phyloP scores from a whole-genome alignment of 345 rosid species.

The Heritiera littoralis region DNA sequence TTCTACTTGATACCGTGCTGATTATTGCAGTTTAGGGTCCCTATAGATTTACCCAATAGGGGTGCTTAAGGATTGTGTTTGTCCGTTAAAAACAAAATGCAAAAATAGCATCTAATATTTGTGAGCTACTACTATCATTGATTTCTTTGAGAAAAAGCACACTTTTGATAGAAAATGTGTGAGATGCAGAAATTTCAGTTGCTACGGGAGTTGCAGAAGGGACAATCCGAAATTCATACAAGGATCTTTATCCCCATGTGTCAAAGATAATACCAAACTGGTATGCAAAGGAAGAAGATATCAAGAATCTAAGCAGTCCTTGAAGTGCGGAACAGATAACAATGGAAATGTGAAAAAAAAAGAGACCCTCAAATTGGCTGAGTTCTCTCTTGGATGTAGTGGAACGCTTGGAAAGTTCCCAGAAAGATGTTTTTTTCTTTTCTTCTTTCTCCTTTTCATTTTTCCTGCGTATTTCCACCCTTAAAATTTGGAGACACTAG shows the following conservation, averaged over 20 bases:
- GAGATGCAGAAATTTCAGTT: conserved; percentile 72
- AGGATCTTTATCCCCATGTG: conserved; percentile 90
- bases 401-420: too few species aligned
- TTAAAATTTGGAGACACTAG: not conserved
- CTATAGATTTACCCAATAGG: not conserved
- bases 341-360: not conserved
- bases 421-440: not conserved
- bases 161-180: not conserved
- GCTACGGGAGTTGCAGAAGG: conserved; percentile 99
- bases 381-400: not conserved
- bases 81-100: not conserved
- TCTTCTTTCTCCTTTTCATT: not conserved
- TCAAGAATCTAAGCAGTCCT: conserved; percentile 77
- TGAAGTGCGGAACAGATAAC: conserved; percentile 34
- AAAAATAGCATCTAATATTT: not conserved
- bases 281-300: conserved; percentile 96
- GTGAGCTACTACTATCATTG: not conserved
- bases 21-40: not conserved
- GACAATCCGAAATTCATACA: conserved; percentile 93
- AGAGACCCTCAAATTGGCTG: not conserved
- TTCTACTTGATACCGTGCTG: not conserved
- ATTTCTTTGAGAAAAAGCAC: not conserved
- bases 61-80: not conserved
- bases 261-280: conserved; percentile 86
- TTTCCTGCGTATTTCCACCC: too few species aligned